These are phyloP conservation scores for Achlya hypogyna DNA, from an alignment of 352 stramenopile genomes.

Conservation along the genomic window DNA sequence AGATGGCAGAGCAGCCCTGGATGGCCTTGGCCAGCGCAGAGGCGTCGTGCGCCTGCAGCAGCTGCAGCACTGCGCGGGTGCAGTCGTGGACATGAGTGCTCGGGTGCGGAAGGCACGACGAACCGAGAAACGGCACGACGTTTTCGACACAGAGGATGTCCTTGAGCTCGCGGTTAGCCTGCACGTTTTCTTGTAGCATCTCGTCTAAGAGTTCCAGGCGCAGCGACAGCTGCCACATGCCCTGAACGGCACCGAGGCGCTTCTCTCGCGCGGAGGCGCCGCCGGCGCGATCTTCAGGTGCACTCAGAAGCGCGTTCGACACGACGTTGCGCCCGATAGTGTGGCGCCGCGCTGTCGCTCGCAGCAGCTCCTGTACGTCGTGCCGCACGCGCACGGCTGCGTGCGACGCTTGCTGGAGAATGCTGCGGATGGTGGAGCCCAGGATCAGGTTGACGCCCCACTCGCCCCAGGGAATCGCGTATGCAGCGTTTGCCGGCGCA, in stretches of 20 bases:
- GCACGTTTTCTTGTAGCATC: slow-evolving; percentile 23
- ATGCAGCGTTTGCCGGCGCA: slow-evolving; percentile 29
- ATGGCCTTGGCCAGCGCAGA: slow-evolving; percentile 35
- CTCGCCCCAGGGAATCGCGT: slow-evolving; percentile 63
- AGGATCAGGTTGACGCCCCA: slow-evolving; percentile 73
- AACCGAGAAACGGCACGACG: slow-evolving; percentile 56
- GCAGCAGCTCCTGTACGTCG: slow-evolving; percentile 39
- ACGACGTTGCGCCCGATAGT: slow-evolving; percentile 45
- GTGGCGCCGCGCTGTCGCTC: slow-evolving; percentile 38
- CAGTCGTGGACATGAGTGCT: slow-evolving; percentile 36
- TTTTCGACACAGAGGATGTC: slow-evolving; percentile 54
- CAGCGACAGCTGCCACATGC: slow-evolving; percentile 53
- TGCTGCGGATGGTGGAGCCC: slow-evolving; percentile 58
- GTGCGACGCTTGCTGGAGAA: slow-evolving; percentile 60
- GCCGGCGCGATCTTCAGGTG: slow-evolving; percentile 49
- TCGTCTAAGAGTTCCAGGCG: slow-evolving; percentile 57
- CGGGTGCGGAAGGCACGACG: slow-evolving; percentile 43
- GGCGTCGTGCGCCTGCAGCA: slow-evolving; percentile 27
- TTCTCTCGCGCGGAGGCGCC: slow-evolving; percentile 9
- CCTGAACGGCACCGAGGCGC: slow-evolving; percentile 30
- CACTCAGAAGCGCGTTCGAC: slow-evolving; percentile 60
- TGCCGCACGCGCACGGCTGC: slow-evolving; percentile 51
- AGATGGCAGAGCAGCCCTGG: slow-evolving; percentile 41
- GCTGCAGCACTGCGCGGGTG: slow-evolving; percentile 37
- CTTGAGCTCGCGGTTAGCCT: slow-evolving; percentile 16